These are phyloP conservation scores for Hirsutella thompsonii DNA, from an alignment of 2,329 filamentous ascomycete genomes.

Conservation along the genomic window DNA sequence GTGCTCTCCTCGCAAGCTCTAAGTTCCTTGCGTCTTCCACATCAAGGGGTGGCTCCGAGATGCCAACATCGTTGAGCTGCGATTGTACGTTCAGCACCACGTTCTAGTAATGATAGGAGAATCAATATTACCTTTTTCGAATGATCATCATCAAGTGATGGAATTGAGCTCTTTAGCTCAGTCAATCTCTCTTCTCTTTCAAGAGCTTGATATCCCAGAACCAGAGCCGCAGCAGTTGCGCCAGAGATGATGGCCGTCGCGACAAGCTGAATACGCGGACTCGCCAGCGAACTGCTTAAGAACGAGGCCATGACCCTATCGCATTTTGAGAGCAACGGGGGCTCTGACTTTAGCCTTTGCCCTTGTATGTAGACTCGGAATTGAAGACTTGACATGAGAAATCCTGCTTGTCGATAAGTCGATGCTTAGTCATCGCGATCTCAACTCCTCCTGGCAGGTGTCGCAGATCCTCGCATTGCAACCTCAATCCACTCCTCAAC, in stretches of 20 bases:
- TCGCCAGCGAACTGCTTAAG: slow-evolving; percentile 28
- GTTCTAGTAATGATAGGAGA: neutral
- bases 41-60: slow-evolving; percentile 32
- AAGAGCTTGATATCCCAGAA: slow-evolving; percentile 50
- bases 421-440: no score
- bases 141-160: slow-evolving; percentile 14
- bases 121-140: slow-evolving; percentile 3
- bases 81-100: neutral
- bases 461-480: no score
- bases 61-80: slow-evolving; percentile 50
- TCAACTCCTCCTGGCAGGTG: no score
- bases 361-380: no score
- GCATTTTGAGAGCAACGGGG: no score
- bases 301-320: slow-evolving; percentile 25
- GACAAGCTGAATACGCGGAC: slow-evolving; percentile 46
- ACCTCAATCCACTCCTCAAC: no score
- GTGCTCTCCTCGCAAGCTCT: slow-evolving; percentile 44
- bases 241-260: slow-evolving; percentile 58
- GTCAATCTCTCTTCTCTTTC: slow-evolving; percentile 39
- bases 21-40: slow-evolving; percentile 50
- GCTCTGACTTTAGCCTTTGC: no score
- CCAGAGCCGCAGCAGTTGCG: slow-evolving; percentile 43
- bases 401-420: no score
- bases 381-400: no score
- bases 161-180: slow-evolving; percentile 48